Base-by-base conservation (phyloP, 257 asterid genomes). In the Ehretia macrophylla region DNA sequence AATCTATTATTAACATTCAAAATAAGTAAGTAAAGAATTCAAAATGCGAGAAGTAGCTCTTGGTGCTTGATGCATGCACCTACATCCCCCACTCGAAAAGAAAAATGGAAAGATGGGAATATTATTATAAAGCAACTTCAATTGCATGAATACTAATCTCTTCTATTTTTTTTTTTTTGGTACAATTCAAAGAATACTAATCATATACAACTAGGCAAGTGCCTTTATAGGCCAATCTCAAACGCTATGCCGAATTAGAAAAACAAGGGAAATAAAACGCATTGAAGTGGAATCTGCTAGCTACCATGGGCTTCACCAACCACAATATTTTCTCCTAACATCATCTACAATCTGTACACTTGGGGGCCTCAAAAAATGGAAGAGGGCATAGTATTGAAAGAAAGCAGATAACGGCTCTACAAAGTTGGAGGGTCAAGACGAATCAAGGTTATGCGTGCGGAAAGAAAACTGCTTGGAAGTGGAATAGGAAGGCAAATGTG, bases 331-430 rank as follows among this genome's bases (percentile, higher is more conserved):
- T 48, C 71, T 64, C 71, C 47, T 17, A 38, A 51, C 56, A 64
- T 51, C 56, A 64, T 51, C 64, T 51, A 51, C 11, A 45, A 54
- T 77, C 75, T 75, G 65, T 68, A 78, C 83, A 79, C 32, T 67
- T 67, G 62, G 42, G 37, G 61, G 72, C 64, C 45, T 13, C 18
- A 51, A 60, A 22, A 32, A 56, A 53, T 35, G 16, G 37, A 62
- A 49, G 62, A 17, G 16, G 42, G 53, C 51, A 58, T 48, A n/a
- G 32, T 54, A 47, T 21, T 50, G 58, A 49, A 17, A 50, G 65
- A 52, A 52, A 17, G 58, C 32, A 45, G 19, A 59, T 73, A 19
- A 51, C 58, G 73, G 17, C 62, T 66, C 58, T 57, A 20, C 38
- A 49, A 60, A 23, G 68, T 44, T 32, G 23, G 56, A 55, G 17